Conservation (phyloP, 177 flowering plant species). For the Vitis hybrid region DNA sequence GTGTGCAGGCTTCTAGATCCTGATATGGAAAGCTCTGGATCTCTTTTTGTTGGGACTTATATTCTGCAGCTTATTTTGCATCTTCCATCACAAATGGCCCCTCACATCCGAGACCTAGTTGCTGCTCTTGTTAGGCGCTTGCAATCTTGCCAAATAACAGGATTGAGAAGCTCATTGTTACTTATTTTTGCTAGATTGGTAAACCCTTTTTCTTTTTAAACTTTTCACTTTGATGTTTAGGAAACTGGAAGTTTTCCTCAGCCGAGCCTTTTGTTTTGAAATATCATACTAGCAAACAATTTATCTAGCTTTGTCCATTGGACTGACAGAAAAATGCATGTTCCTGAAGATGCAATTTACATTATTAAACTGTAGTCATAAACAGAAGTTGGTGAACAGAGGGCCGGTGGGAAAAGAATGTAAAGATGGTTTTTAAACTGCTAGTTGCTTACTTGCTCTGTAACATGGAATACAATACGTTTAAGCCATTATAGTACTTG, state of each 20-base stretch:
- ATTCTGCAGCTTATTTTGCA: constrained; percentile 89
- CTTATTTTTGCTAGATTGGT: constrained; percentile 95
- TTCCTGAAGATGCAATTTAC: neutral
- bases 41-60: constrained; percentile 91
- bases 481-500: neutral
- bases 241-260: neutral
- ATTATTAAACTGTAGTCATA: neutral
- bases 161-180: constrained; percentile 76
- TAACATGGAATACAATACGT: neutral
- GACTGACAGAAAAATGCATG: neutral
- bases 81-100: constrained; percentile 79
- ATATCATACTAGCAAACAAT: neutral
- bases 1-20: constrained; percentile 87
- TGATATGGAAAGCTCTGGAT: constrained; percentile 83
- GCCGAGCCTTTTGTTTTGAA: neutral
- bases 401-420: neutral
- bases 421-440: neutral
- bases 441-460: neutral
- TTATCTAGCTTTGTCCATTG: neutral
- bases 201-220: constrained; percentile 7
- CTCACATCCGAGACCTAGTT: constrained; percentile 66
- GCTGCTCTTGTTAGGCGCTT: constrained; percentile 86
- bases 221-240: neutral
- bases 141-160: constrained; percentile 77
- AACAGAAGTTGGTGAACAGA: neutral